phyloP scores from a whole-genome alignment of 345 rosid species.

The Citrus glauca region DNA sequence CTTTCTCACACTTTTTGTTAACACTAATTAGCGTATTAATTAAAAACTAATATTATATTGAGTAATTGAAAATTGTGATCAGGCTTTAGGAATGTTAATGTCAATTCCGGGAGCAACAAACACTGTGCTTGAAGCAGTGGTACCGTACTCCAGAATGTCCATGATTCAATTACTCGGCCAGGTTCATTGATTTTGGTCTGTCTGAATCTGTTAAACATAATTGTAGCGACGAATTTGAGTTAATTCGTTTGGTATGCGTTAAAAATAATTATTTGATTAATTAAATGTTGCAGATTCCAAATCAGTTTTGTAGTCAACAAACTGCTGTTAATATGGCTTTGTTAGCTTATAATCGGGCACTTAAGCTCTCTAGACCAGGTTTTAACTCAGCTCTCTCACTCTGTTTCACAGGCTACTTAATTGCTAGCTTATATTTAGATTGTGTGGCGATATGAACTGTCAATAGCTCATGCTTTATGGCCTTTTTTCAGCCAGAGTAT shows the following conservation, averaged over 20 bases:
- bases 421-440: neutral
- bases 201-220: neutral
- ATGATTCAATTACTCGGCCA: constrained; percentile 62
- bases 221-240: neutral
- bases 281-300: constrained; percentile 50
- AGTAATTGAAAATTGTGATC: neutral
- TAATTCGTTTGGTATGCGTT: neutral
- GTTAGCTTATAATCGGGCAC: constrained; percentile 83
- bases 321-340: constrained; percentile 71
- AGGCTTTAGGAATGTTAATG: constrained; percentile 77
- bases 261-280: neutral
- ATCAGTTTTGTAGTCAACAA: constrained; percentile 47
- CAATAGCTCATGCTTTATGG: neutral
- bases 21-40: neutral
- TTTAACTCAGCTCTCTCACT: neutral
- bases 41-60: neutral
- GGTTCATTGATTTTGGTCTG: constrained; percentile 29
- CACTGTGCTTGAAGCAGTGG: constrained; percentile 80
- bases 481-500: neutral
- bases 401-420: neutral
- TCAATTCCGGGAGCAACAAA: constrained; percentile 88
- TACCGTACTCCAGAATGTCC: constrained; percentile 74
- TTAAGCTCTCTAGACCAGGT: constrained; percentile 84
- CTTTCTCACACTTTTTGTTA: neutral
- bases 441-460: neutral